phyloP scores from a whole-genome alignment of 768 basidiomycete species.

The Ramaria sp. region DNA sequence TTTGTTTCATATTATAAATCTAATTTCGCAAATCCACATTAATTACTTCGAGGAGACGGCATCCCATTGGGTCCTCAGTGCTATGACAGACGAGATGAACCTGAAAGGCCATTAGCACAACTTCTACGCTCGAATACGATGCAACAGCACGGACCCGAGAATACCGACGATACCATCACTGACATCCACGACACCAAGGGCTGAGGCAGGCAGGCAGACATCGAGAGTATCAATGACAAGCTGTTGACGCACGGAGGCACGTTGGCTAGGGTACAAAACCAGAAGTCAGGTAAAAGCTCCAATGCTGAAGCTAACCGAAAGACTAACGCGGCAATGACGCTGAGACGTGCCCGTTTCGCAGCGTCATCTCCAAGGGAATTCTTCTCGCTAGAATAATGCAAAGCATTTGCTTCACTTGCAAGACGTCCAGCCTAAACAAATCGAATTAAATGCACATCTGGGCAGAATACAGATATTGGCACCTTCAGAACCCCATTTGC shows the following conservation, averaged over 20 bases:
- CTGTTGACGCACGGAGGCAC: constrained; percentile 60
- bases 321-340: constrained; percentile 25
- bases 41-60: constrained; percentile 23
- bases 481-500: constrained; percentile 62
- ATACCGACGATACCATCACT: constrained; percentile 83
- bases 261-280: constrained; percentile 42
- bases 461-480: not conserved
- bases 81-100: constrained; percentile 60
- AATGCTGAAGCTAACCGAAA: not conserved
- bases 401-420: constrained; percentile 43
- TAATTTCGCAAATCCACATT: no score
- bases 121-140: constrained; percentile 7
- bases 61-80: constrained; percentile 55
- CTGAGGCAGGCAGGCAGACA: constrained; percentile 82
- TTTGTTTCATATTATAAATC: no score
- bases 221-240: constrained; percentile 79
- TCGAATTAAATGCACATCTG: no score
- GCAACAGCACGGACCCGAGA: constrained; percentile 53
- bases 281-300: not conserved
- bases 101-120: constrained; percentile 26
- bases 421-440: constrained; percentile 43
- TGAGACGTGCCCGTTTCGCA: constrained; percentile 14
- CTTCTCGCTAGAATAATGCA: constrained; percentile 49
- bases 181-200: constrained; percentile 59
- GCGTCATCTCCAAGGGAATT: constrained; percentile 1